phyloP scores from a whole-genome alignment of 306 rosid genomes.

The Trifolium pratense region DNA sequence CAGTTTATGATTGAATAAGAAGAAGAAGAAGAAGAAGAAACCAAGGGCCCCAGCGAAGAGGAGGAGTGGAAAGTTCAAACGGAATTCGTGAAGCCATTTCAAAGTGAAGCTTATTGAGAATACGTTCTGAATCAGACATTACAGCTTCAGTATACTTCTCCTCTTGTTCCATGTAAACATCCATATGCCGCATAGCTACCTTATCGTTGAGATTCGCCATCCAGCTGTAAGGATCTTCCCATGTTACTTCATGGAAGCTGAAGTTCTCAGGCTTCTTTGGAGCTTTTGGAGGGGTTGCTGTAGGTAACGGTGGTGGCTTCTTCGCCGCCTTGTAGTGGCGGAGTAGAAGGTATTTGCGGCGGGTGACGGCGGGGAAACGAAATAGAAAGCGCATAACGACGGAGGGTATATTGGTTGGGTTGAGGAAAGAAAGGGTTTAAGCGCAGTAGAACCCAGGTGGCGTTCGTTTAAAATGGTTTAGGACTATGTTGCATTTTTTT shows the following conservation, averaged over 20 bases:
- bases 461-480: too few relatives aligned
- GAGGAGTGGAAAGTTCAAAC: conserved; percentile 85
- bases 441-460: neutral
- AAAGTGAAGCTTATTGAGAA: conserved; percentile 78
- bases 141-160: conserved; percentile 88
- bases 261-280: conserved; percentile 83
- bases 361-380: conserved; percentile 33
- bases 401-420: neutral
- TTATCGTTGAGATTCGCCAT: conserved; percentile 81
- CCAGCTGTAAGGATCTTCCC: conserved; percentile 95
- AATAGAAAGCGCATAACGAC: conserved; percentile 43
- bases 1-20: neutral
- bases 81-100: conserved; percentile 89
- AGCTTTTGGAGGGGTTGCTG: conserved; percentile 74
- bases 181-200: conserved; percentile 94
- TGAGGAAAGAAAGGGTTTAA: conserved; percentile 33
- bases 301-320: conserved; percentile 44
- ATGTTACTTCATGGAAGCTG: conserved; percentile 64
- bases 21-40: conserved; percentile 1
- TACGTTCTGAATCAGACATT: conserved; percentile 70
- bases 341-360: conserved; percentile 15
- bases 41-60: conserved; percentile 91
- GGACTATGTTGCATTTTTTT: too few relatives aligned
- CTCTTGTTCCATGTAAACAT: conserved; percentile 94
- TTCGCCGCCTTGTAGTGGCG: conserved; percentile 52